Base-by-base conservation (phyloP, 495 filamentous ascomycete genomes). In the Aspergillus ellipticus region DNA sequence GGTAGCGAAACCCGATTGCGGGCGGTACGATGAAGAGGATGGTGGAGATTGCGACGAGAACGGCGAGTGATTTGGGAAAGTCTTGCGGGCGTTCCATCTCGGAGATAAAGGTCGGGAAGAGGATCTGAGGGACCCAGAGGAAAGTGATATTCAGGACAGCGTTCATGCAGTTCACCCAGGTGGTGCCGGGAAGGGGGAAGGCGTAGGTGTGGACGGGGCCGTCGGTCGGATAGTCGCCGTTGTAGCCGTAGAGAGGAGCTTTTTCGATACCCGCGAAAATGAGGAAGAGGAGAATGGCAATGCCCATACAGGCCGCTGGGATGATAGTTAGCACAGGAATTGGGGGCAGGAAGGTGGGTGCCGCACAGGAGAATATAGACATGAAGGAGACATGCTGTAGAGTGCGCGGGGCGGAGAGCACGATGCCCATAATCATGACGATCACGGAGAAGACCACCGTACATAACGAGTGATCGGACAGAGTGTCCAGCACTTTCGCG, bases 51-150 rank as follows among this genome's bases (percentile, higher is more conserved):
- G 53, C 61, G 56, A 74, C 54, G 21, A 81, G 65, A 48, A 82
- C 66, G 45, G 75, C 76, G 16, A 77, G 66, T 1, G 81, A 71
- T 51, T 82, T 81, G 58, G 81, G 79, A 47, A 79, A 81, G 52
- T 84, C 78, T 42, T 81, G 74, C 0, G 82, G 82, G 20, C 64
- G 64, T 55, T 79, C 72, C 81, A 85, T 84, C 61, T 85, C 82
- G 3, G 80, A 73, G 53, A 84, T 80, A 54, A 84, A 72, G 33
- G 75, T 77, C 21, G 81, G 81, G 61, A 84, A 83, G 61, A 82
- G 74, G 58, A 83, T 75, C 53, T 77, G 74, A 0, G 74, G 72
- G 6, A 79, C 72, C 74, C 73, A 77, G 60, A 77, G 66, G 56
- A 72, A 77, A 20, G 71, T 73, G 57, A 77, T 74, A 49, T 77